Evolutionary conservation across 2,329 filamentous ascomycete species (phyloP).

Genomic region (Cladosporium sp.): DNA sequence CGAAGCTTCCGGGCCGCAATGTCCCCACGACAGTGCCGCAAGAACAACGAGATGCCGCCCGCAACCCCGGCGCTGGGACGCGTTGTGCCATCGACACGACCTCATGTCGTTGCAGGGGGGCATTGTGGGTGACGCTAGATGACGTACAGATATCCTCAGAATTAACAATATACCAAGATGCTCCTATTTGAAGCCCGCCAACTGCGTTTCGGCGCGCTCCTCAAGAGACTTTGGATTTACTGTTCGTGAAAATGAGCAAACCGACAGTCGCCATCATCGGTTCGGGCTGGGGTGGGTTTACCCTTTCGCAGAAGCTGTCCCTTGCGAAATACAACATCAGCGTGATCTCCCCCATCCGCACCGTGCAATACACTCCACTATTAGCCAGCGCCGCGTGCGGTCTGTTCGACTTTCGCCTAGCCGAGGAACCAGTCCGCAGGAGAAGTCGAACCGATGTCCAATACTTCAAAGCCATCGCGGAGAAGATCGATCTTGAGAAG

Average conservation of each 20-base stretch:
- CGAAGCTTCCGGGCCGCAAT: too few species aligned
- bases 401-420: slow-evolving; percentile 40
- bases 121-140: too few species aligned
- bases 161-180: too few species aligned
- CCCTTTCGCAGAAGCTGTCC: slow-evolving; percentile 32
- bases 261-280: slow-evolving; percentile 31
- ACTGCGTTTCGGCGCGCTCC: too few species aligned
- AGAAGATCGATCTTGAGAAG: slow-evolving; percentile 33
- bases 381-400: slow-evolving; percentile 41
- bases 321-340: slow-evolving; percentile 34
- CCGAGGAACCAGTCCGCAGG: slow-evolving; percentile 40
- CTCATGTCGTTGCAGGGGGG: too few species aligned
- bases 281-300: slow-evolving; percentile 38
- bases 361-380: slow-evolving; percentile 40
- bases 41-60: too few species aligned
- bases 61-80: too few species aligned
- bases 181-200: too few species aligned
- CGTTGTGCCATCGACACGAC: too few species aligned
- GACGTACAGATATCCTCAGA: too few species aligned
- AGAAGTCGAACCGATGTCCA: slow-evolving; percentile 25
- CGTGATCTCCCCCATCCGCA: slow-evolving; percentile 38
- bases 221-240: too few species aligned
- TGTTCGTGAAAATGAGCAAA: neutral
- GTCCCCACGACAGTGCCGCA: too few species aligned
- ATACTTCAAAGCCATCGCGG: slow-evolving; percentile 36